Evolutionary conservation across 441 rosid genomes (phyloP).

Genomic region (Mallotus japonicus): DNA sequence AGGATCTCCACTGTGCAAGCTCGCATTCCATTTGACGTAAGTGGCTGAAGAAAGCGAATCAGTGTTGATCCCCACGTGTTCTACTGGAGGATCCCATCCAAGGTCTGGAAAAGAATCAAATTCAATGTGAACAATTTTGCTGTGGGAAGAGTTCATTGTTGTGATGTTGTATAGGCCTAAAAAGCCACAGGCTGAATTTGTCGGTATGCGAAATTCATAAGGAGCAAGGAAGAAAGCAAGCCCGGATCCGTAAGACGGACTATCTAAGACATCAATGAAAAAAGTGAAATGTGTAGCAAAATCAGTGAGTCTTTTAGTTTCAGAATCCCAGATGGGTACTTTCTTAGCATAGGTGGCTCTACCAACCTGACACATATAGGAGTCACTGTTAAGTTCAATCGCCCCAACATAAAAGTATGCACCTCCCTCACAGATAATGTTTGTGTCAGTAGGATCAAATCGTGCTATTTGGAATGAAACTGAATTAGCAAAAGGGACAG

Average conservation of each 20-base stretch:
- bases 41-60: conserved; percentile 40
- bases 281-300: conserved; percentile 29
- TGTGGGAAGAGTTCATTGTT: conserved; percentile 11
- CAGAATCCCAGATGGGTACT: conserved; percentile 24
- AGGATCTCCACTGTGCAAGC: conserved; percentile 28
- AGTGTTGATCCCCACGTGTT: conserved; percentile 42
- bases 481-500: conserved; percentile 5
- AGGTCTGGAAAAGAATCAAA: conserved; percentile 24
- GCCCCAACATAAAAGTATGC: conserved; percentile 29
- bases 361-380: conserved; percentile 33
- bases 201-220: conserved; percentile 27
- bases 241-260: background rate
- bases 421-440: conserved; percentile 38
- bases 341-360: conserved; percentile 27
- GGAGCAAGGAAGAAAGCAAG: conserved; percentile 37
- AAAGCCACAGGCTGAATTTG: conserved; percentile 34
- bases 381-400: conserved; percentile 29
- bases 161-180: conserved; percentile 36
- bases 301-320: conserved; percentile 7
- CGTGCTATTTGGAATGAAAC: conserved; percentile 26
- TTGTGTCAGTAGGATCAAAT: conserved; percentile 19
- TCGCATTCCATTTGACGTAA: conserved; percentile 30
- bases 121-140: conserved; percentile 20
- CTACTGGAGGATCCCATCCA: conserved; percentile 46
- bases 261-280: conserved; percentile 5